Evolutionary conservation across 768 basidiomycete genomes (phyloP).

Genomic region (Tylopilus sp.): DNA sequence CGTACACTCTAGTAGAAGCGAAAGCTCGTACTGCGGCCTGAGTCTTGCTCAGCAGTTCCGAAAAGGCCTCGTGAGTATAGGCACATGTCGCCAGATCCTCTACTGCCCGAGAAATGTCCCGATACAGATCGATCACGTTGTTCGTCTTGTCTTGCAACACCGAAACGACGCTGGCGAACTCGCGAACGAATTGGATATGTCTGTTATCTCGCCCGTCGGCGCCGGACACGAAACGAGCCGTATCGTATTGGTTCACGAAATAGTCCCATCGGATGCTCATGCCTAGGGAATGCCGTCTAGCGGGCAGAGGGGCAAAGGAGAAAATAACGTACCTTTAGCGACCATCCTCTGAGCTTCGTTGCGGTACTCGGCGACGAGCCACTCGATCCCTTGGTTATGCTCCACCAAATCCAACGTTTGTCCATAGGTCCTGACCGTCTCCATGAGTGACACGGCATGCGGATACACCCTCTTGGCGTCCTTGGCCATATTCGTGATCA

Average conservation of each 20-base stretch:
- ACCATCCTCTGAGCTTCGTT: conserved; percentile 95
- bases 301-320: not conserved
- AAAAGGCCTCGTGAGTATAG: conserved; percentile 81
- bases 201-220: conserved; percentile 81
- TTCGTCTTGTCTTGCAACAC: conserved; percentile 97
- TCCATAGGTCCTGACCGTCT: conserved; percentile 96
- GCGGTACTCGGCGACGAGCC: conserved; percentile 91
- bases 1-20: not conserved
- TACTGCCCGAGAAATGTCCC: conserved; percentile 78
- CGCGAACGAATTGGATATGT: conserved; percentile 91
- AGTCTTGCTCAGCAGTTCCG: conserved; percentile 69
- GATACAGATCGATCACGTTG: conserved; percentile 86
- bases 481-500: conserved; percentile 94
- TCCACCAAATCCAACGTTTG: conserved; percentile 93
- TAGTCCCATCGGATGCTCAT: conserved; percentile 97
- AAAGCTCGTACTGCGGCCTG: conserved; percentile 70
- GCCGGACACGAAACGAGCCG: conserved; percentile 66
- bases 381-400: conserved; percentile 86
- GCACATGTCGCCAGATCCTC: conserved; percentile 87
- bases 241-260: conserved; percentile 93
- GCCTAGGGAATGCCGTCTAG: conserved; percentile 44
- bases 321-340: conserved; percentile 58
- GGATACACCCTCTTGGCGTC: conserved; percentile 98
- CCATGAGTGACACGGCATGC: conserved; percentile 97
- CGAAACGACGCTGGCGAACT: conserved; percentile 92